Base-by-base conservation (phyloP, 1,284 basidiomycete species). In the Apiotrichum mycotoxinovorans region DNA sequence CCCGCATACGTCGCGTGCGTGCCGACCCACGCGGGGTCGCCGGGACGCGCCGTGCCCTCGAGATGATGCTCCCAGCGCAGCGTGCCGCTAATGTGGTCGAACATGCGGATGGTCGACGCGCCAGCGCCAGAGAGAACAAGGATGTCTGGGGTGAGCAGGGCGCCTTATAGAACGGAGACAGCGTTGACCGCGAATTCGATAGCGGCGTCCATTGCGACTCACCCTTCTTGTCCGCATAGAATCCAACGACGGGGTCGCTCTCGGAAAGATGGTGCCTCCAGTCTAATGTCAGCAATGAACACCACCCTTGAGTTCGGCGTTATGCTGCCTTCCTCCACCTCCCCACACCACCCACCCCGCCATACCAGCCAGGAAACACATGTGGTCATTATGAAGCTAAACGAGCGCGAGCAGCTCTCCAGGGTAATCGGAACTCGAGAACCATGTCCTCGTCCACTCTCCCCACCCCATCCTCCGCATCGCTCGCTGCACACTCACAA, bases 121-220 rank as follows among this genome's bases (percentile, higher is more conserved):
- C 85, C 84, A 2, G 84, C 79, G 14, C 90, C 91, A 30, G 91
- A 93, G 26, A 95, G 78, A 9, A 86, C 78, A 23, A 86, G 82
- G 25, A 92, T 77, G 45, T 79, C 89, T 91, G 48, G 1, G 49
- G 45, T 52, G 35, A 58, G 41, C 23, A 11, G 20, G 30, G 12
- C 30, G 30, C 5, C 11, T n/a, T n/a, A n/a, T n/a, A n/a, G n/a
- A n/a, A n/a, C n/a, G n/a, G 20, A 25, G 34, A n/a, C 33, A 25
- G 2, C 27, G 22, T 2, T 14, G 26, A 10, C 40, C 20, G 20
- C 7, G 30, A 30, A 30, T 5, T 30, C 30, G 30, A 30, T 30
- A 30, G 30, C 30, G 12, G 30, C 30, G 12, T 12, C n/a, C n/a
- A n/a, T n/a, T 43, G 33, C 4, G 18, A 67, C 75, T 57, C 64